These are phyloP conservation scores for Astraeus odoratus DNA, from an alignment of 768 basidiomycete genomes.

Conservation along the genomic window DNA sequence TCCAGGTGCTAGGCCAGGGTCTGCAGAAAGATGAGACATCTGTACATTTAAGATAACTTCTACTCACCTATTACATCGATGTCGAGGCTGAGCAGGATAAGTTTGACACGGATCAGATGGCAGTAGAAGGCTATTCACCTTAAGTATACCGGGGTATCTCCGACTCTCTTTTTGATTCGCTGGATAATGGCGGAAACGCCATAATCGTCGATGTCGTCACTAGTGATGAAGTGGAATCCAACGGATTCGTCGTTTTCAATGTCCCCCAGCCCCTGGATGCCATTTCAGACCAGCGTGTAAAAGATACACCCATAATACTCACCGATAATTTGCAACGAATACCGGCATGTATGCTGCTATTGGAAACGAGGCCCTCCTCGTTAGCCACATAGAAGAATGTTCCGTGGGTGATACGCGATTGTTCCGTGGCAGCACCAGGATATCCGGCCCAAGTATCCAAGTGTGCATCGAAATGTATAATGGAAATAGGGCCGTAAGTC, in stretches of 20 bases:
- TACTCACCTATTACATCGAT: constrained; percentile 72
- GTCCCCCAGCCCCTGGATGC: constrained; percentile 16
- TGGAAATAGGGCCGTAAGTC: constrained; percentile 74
- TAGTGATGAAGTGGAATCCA: constrained; percentile 74
- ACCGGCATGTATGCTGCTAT: constrained; percentile 76
- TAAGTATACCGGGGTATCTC: constrained; percentile 69
- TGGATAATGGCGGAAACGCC: constrained; percentile 65
- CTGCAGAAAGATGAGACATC: constrained; percentile 25
- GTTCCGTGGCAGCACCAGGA: constrained; percentile 40
- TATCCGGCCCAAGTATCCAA: constrained; percentile 52
- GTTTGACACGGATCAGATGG: constrained; percentile 1
- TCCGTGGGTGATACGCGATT: constrained; percentile 73
- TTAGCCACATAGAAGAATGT: constrained; percentile 80
- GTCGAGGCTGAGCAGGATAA: constrained; percentile 44
- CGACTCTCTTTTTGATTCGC: constrained; percentile 66
- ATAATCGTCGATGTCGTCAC: constrained; percentile 78
- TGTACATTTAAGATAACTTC: not conserved
- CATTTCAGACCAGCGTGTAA: not conserved
- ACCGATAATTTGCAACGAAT: constrained; percentile 71
- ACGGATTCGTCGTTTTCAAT: constrained; percentile 62
- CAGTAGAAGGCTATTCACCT: constrained; percentile 29
- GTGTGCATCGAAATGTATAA: constrained; percentile 80
- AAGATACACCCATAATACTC: constrained; percentile 17
- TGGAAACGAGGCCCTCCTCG: constrained; percentile 69
- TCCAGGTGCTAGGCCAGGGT: constrained; percentile 74